A percentile compares a stretch with the other conserved stretches of the same genome.
phyloP scores from a whole-genome alignment of 2,329 filamentous ascomycete genomes.

The Dactylonectria estremocensis region DNA sequence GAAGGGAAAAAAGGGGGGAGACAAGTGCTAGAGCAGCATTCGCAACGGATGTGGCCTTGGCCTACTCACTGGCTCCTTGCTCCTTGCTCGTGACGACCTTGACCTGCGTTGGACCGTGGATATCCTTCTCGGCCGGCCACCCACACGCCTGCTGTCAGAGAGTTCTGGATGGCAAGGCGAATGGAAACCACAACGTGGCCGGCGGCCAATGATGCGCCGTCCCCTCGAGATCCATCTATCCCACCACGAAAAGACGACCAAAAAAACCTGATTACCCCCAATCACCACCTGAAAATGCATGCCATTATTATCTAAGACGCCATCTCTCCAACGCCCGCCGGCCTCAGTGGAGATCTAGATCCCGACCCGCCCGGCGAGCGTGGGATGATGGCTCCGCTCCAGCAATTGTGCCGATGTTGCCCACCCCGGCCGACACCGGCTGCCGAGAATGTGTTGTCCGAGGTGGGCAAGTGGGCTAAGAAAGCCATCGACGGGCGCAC shows the following conservation, averaged over 20 bases:
- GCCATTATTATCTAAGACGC: conserved; percentile 6
- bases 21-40: not conserved
- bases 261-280: not conserved
- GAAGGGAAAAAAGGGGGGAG: not conserved
- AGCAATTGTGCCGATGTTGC: conserved; percentile 27
- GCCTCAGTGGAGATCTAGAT: conserved; percentile 20
- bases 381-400: conserved; percentile 13
- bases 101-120: not conserved
- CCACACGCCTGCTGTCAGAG: not conserved
- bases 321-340: conserved; percentile 23
- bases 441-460: not conserved
- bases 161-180: not conserved
- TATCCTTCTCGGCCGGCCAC: not conserved
- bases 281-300: not conserved
- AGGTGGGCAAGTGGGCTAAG: too few relatives aligned
- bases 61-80: not conserved
- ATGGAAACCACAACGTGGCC: not conserved
- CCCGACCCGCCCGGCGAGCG: conserved; percentile 20
- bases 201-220: not conserved
- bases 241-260: not conserved
- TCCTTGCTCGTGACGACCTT: not conserved
- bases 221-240: not conserved
- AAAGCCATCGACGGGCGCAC: not conserved
- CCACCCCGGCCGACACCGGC: conserved; percentile 29
- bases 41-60: not conserved